phyloP scores from a whole-genome alignment of 768 basidiomycete species.

The Paxillus ammoniavirescens region DNA sequence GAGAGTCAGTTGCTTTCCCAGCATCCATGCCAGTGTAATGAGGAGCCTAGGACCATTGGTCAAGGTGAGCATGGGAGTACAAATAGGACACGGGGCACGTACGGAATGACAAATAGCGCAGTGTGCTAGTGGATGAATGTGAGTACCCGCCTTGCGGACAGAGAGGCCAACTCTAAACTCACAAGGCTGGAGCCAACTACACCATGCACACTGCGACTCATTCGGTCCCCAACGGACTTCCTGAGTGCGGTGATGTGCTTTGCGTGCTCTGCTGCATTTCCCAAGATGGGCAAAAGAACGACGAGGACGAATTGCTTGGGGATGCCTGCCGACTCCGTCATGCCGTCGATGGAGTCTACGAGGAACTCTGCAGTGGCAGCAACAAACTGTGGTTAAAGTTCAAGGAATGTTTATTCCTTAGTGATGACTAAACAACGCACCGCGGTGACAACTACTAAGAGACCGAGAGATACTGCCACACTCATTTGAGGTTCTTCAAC shows the following conservation, averaged over 20 bases:
- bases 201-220: conserved; percentile 83
- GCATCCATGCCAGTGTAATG: conserved; percentile 76
- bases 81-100: conserved; percentile 19
- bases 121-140: conserved; percentile 53
- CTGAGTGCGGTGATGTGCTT: conserved; percentile 80
- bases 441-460: conserved; percentile 59
- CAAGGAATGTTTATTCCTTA: neutral
- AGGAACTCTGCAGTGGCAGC: conserved; percentile 63
- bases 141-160: neutral
- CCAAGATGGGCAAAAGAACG: conserved; percentile 87
- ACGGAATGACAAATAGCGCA: conserved; percentile 67
- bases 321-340: conserved; percentile 57
- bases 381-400: conserved; percentile 39
- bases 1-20: conserved; percentile 75
- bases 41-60: conserved; percentile 48
- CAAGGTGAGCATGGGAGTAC: conserved; percentile 8
- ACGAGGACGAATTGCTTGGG: conserved; percentile 83
- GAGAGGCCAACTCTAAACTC: conserved; percentile 24
- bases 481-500: conserved; percentile 56
- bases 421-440: conserved; percentile 37
- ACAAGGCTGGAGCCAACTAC: conserved; percentile 87
- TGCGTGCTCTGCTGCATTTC: conserved; percentile 82
- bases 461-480: conserved; percentile 47
- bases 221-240: conserved; percentile 86
- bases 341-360: conserved; percentile 77